Percentiles rank a stretch among this genome's conserved stretches.
Conservation (phyloP, 176 grass and related monocot genomes). For the Stipa capillata region DNA sequence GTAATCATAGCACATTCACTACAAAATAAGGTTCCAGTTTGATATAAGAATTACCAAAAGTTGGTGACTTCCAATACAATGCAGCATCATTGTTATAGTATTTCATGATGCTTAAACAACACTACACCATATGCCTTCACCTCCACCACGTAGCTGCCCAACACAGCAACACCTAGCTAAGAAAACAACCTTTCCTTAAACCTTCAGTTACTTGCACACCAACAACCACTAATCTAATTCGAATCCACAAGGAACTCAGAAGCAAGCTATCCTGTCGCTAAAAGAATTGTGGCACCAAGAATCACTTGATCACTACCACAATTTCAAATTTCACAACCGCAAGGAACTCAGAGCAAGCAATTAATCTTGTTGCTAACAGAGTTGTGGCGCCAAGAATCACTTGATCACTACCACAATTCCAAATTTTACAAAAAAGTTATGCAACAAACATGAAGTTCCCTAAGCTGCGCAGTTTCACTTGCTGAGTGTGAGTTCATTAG, state of each 20-base stretch:
- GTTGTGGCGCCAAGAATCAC: not conserved
- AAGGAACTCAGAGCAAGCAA: not conserved
- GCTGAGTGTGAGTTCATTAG: not conserved
- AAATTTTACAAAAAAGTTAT: not conserved
- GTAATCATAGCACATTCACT: constrained; percentile 17
- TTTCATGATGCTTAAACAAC: constrained; percentile 19
- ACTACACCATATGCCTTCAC: constrained; percentile 12
- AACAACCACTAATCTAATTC: constrained; percentile 24
- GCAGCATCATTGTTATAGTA: constrained; percentile 28
- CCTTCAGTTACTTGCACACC: constrained; percentile 12
- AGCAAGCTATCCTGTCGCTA: not conserved
- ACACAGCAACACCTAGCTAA: constrained; percentile 19
- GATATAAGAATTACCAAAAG: constrained; percentile 26
- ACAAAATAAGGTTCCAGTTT: constrained; percentile 25
- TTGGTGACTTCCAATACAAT: constrained; percentile 32
- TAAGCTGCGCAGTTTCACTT: not conserved
- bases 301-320: not conserved
- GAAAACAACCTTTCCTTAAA: constrained; percentile 16
- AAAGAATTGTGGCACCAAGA: not conserved
- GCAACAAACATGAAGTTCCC: not conserved
- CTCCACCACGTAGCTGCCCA: constrained; percentile 4
- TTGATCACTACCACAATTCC: not conserved
- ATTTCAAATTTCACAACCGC: not conserved
- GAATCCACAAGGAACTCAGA: not conserved
- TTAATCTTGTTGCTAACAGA: not conserved